Base-by-base conservation (phyloP, 305 asterid genomes). In the Euphrasia arctica region DNA sequence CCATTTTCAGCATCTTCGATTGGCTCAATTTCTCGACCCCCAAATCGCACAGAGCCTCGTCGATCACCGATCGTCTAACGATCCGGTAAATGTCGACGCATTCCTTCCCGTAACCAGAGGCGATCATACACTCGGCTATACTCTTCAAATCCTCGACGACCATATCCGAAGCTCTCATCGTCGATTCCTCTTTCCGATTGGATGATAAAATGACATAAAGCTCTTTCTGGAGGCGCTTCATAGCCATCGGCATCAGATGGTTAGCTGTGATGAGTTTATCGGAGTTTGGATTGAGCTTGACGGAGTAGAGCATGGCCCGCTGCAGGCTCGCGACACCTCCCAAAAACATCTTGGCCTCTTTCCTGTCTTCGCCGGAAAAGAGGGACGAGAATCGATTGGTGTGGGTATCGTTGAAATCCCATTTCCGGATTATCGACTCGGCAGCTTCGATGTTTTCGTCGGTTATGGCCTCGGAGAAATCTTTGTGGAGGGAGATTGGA, bases 101-200 rank as follows among this genome's bases (percentile, higher is more conserved):
- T 25, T 87, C 90, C 58, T 75, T 87, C 2, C 75, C 87, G 12
- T 87, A 81, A 2, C 95, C 92, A 3, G 82, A 70, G 0, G 70
- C 67, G 28, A 83, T 81, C 95, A 87, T 85, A 60, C 87, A 76
- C 18, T 85, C 88, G 0, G 95, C 93, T 1, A 87, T 85, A 9
- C 67, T 68, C 72, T 69, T 79, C 66, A 87, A 72, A 70, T 78
- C 84, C 22, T 54, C 66, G 68, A 78, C 61, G 1, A 70, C 81
- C 0, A 65, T 12, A 18, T 73, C 82, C 2, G 74, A 48, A 58
- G 66, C 67, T 5, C 31, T 76, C 0, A 68, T 68, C 0, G 72
- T 68, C 32, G 76, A 51, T 8, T 78, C 87, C 59, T 74, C 83
- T 57, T 71, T 72, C 11, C 74, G 50, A 1, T 82, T 79, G 0